phyloP scores from a whole-genome alignment of 495 filamentous ascomycete genomes.

The Amorphotheca resinae region DNA sequence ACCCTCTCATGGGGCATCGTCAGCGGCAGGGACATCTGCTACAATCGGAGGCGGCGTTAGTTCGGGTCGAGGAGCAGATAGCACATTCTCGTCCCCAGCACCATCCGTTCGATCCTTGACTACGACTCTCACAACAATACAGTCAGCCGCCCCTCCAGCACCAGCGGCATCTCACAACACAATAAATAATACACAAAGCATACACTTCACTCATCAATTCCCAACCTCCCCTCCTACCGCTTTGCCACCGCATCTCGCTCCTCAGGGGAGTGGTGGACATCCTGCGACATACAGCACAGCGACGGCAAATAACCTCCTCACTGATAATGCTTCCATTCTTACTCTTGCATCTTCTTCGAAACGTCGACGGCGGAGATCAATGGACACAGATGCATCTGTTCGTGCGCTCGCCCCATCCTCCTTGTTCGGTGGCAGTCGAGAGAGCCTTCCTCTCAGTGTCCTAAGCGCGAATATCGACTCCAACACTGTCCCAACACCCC shows the following conservation, averaged over 20 bases:
- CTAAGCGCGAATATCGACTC: slow-evolving; percentile 57
- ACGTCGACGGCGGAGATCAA: slow-evolving; percentile 69
- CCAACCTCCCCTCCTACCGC: slow-evolving; percentile 63
- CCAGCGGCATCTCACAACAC: slow-evolving; percentile 30
- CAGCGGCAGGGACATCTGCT: slow-evolving; percentile 45
- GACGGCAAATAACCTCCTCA: slow-evolving; percentile 83
- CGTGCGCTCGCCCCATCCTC: slow-evolving; percentile 86
- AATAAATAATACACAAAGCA: slow-evolving; percentile 37
- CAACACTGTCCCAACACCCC: slow-evolving; percentile 20
- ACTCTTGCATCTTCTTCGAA: slow-evolving; percentile 96
- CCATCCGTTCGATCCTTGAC: slow-evolving; percentile 85
- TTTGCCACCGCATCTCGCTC: slow-evolving; percentile 64
- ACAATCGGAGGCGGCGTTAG: slow-evolving; percentile 54
- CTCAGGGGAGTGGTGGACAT: slow-evolving; percentile 39
- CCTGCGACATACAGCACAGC: slow-evolving; percentile 77
- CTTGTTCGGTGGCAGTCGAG: slow-evolving; percentile 77
- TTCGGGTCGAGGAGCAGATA: slow-evolving; percentile 58
- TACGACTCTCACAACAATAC: slow-evolving; percentile 91
- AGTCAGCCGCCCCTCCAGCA: slow-evolving; percentile 47
- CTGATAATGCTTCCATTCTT: slow-evolving; percentile 90
- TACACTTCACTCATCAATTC: slow-evolving; percentile 86
- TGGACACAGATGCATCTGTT: slow-evolving; percentile 93
- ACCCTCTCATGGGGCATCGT: slow-evolving; percentile 61
- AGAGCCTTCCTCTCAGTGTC: slow-evolving; percentile 79
- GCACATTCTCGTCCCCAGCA: slow-evolving; percentile 88